Conservation (phyloP, 495 filamentous ascomycete genomes). For the Polyplosphaeria fusca region DNA sequence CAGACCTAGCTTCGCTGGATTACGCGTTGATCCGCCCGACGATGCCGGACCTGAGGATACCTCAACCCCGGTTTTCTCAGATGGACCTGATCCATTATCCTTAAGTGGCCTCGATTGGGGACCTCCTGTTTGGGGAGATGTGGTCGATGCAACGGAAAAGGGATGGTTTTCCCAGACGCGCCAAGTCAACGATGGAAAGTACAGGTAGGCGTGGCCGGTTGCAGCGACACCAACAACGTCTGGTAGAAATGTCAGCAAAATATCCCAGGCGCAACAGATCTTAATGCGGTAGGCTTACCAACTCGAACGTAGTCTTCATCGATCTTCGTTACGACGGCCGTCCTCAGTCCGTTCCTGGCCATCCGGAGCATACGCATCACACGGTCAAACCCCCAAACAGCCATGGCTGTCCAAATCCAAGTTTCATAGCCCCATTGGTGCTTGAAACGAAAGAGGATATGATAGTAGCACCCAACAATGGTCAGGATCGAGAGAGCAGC, state of each 20-base stretch:
- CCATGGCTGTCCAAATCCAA: conserved; percentile 46
- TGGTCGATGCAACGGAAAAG: conserved; percentile 43
- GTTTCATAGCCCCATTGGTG: conserved; percentile 41
- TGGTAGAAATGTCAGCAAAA: too few species aligned
- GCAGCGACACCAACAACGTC: conserved; percentile 34
- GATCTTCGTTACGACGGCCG: conserved; percentile 39
- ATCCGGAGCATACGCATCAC: conserved; percentile 36
- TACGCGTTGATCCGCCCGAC: not conserved
- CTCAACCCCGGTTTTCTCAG: not conserved
- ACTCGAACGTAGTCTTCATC: conserved; percentile 36
- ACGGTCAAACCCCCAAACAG: conserved; percentile 48
- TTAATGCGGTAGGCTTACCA: too few species aligned
- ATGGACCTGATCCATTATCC: not conserved
- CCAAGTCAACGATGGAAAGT: conserved; percentile 43
- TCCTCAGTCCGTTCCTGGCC: conserved; percentile 33
- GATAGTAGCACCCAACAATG: conserved; percentile 46
- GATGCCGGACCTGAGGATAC: not conserved
- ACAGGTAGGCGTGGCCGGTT: conserved; percentile 41
- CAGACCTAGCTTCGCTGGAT: not conserved
- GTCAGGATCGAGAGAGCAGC: conserved; percentile 41
- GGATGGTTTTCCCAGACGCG: conserved; percentile 51
- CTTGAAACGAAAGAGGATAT: conserved; percentile 32
- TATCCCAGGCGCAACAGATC: too few species aligned
- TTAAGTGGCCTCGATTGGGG: not conserved
- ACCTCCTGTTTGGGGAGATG: not conserved